Evolutionary conservation across 2,329 filamentous ascomycete genomes (phyloP).

Genomic region (Cercospora berteroae): DNA sequence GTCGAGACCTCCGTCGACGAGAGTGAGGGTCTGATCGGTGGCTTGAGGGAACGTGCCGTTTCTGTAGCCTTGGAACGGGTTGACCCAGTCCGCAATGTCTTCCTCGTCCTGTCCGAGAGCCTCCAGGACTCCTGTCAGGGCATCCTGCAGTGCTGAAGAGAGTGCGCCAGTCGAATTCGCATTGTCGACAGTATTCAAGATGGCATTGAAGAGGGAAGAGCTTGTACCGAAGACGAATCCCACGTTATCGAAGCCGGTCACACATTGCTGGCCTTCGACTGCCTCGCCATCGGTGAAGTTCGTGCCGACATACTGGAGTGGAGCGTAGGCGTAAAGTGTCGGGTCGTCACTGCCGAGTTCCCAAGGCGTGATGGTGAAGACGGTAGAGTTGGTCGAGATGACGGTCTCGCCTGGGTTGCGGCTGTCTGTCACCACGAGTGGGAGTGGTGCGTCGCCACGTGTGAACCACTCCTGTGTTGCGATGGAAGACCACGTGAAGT

Average conservation of each 20-base stretch:
- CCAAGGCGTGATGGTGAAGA: conserved; percentile 76
- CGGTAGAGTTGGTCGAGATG: conserved; percentile 68
- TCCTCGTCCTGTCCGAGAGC: conserved; percentile 59
- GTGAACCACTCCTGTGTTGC: conserved; percentile 62
- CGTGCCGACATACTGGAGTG: conserved; percentile 69
- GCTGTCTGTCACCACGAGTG: conserved; percentile 69
- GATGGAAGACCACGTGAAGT: conserved; percentile 81
- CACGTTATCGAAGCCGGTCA: conserved; percentile 77
- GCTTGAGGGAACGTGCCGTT: conserved; percentile 59
- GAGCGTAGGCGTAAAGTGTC: conserved; percentile 67
- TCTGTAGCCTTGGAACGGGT: conserved; percentile 71
- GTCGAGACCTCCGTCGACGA: conserved; percentile 78
- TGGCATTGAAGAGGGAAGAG: conserved; percentile 78
- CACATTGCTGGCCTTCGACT: conserved; percentile 61
- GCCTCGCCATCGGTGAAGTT: conserved; percentile 61
- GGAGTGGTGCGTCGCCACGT: conserved; percentile 65
- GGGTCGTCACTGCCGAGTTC: conserved; percentile 78
- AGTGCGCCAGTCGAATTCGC: conserved; percentile 42
- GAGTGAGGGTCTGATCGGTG: conserved; percentile 55
- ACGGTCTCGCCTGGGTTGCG: conserved; percentile 61
- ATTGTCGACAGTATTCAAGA: conserved; percentile 64
- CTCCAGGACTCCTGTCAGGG: conserved; percentile 54
- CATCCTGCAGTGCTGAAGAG: conserved; percentile 45
- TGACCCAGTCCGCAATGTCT: conserved; percentile 76
- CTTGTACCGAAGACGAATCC: conserved; percentile 85